These are phyloP conservation scores for Tuber melanosporum DNA, from an alignment of 495 filamentous ascomycete genomes.

Conservation along the genomic window DNA sequence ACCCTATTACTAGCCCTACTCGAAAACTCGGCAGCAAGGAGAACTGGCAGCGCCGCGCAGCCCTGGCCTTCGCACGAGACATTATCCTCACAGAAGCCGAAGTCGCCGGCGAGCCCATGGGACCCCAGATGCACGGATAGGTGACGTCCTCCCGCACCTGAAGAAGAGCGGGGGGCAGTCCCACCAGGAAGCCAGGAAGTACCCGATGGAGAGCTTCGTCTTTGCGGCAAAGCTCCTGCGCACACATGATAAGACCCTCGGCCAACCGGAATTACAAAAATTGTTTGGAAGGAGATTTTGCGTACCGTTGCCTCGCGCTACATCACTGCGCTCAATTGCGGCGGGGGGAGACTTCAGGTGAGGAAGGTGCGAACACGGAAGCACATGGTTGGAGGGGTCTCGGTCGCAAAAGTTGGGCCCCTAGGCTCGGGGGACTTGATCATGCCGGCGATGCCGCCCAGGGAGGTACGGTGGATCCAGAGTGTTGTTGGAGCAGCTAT, in stretches of 20 bases:
- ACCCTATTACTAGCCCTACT: conserved; percentile 43
- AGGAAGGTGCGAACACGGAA: background rate
- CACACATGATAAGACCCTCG: background rate
- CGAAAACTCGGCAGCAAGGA: conserved; percentile 27
- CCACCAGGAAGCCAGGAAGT: conserved; percentile 39
- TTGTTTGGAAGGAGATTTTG: conserved; percentile 23
- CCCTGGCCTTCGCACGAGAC: conserved; percentile 38
- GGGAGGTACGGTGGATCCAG: conserved; percentile 21
- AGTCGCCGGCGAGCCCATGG: conserved; percentile 41
- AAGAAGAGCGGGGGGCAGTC: conserved; percentile 30
- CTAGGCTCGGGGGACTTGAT: no score
- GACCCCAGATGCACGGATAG: conserved; percentile 29
- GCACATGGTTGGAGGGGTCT: background rate
- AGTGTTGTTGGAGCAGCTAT: conserved; percentile 13
- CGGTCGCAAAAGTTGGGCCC: background rate
- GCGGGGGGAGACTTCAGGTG: background rate
- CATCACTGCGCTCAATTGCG: background rate
- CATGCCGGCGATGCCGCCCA: background rate
- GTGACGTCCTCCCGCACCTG: conserved; percentile 31
- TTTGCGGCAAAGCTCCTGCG: conserved; percentile 17
- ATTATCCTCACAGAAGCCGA: conserved; percentile 31
- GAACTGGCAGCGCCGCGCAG: conserved; percentile 19
- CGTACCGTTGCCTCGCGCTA: conserved; percentile 18
- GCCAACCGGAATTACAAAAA: conserved; percentile 10
- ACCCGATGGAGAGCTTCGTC: conserved; percentile 41